Evolutionary conservation across 257 asterid species (phyloP).

Genomic region (Eustoma russellianum): DNA sequence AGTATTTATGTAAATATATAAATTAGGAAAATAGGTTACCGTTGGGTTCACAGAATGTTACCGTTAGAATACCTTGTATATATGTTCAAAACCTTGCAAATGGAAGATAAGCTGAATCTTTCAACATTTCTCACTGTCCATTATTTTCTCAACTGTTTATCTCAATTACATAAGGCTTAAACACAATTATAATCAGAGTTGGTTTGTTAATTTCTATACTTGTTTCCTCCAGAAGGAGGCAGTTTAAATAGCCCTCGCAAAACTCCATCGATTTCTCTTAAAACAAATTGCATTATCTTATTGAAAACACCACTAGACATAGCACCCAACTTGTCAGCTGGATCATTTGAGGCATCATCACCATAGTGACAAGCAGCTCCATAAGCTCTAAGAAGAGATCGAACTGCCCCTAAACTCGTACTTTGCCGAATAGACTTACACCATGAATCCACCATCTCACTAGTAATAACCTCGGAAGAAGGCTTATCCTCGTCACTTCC

Average conservation of each 20-base stretch:
- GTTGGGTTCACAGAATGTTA: no score
- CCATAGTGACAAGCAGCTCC: conserved; percentile 91
- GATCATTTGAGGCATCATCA: conserved; percentile 67
- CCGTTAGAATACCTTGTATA: no score
- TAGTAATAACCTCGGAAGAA: conserved; percentile 51
- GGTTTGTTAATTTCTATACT: no score
- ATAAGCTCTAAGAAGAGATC: conserved; percentile 74
- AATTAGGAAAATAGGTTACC: no score
- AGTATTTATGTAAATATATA: no score
- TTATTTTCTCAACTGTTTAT: no score
- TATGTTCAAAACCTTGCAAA: no score
- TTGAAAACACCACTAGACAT: conserved; percentile 89
- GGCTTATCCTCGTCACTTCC: conserved; percentile 31
- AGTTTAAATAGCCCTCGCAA: conserved; percentile 56
- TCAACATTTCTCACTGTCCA: no score
- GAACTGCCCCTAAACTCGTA: conserved; percentile 56
- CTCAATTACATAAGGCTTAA: no score
- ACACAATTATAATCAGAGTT: no score
- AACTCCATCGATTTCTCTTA: conserved; percentile 88
- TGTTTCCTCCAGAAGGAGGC: conserved; percentile 61
- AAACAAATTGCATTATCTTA: conserved; percentile 74
- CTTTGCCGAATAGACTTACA: conserved; percentile 41
- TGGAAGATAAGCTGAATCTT: no score
- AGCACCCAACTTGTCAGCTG: conserved; percentile 41
- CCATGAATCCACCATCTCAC: conserved; percentile 86